Percentiles rank a stretch among this genome's conserved stretches.
These are phyloP conservation scores for Didymella sp. DNA, from an alignment of 2,329 filamentous ascomycete genomes.

Conservation along the genomic window DNA sequence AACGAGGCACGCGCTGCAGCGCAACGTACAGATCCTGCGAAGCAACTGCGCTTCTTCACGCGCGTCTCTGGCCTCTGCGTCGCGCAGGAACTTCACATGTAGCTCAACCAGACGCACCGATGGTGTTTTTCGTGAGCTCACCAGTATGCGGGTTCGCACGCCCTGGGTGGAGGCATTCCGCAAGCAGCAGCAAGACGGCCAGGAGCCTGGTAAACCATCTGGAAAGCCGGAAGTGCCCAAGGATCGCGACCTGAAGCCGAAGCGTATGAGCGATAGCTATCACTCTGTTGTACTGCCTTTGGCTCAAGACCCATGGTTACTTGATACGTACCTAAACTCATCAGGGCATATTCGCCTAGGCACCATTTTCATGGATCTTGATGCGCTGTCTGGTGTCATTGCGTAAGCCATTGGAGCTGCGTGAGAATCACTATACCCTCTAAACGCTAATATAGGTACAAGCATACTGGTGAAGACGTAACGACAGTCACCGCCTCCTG, in stretches of 20 bases:
- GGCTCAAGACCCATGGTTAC: constrained; percentile 75
- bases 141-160: constrained; percentile 58
- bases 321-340: constrained; percentile 79
- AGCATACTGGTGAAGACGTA: constrained; percentile 70
- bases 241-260: constrained; percentile 67
- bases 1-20: constrained; percentile 30
- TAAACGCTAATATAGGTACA: constrained; percentile 58
- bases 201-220: constrained; percentile 40
- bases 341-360: constrained; percentile 76
- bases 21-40: constrained; percentile 16
- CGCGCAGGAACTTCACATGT: constrained; percentile 33
- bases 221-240: constrained; percentile 46
- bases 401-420: constrained; percentile 66
- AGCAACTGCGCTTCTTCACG: constrained; percentile 10
- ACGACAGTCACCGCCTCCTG: constrained; percentile 70
- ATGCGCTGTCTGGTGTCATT: constrained; percentile 77
- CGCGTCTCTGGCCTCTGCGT: background rate
- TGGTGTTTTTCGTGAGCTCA: constrained; percentile 66
- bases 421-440: constrained; percentile 37
- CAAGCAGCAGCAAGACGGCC: constrained; percentile 55
- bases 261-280: constrained; percentile 75
- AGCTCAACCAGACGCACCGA: constrained; percentile 53
- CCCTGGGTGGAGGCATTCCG: constrained; percentile 72
- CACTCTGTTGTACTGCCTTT: constrained; percentile 73
- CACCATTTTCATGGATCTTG: constrained; percentile 79